These are phyloP conservation scores for Linaria vulgaris DNA, from an alignment of 257 asterid genomes.

Conservation along the genomic window DNA sequence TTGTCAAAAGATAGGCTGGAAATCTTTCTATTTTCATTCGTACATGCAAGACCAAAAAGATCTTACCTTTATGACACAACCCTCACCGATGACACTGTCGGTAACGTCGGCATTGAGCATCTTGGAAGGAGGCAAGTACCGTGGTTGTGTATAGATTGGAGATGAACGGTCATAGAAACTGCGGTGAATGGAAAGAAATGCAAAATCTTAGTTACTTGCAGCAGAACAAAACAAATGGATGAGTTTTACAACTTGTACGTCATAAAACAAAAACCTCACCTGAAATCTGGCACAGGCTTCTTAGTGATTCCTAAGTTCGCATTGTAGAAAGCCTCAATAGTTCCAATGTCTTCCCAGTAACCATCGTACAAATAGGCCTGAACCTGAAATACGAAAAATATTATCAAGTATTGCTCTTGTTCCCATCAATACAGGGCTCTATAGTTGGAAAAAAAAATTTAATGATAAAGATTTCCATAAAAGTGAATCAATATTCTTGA, in stretches of 20 bases:
- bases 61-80: constrained; percentile 88
- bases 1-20: too few species aligned
- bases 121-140: constrained; percentile 94
- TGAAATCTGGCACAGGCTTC: constrained; percentile 93
- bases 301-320: constrained; percentile 93
- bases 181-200: constrained; percentile 30
- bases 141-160: constrained; percentile 95
- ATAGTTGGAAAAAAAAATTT: too few species aligned
- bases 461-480: too few species aligned
- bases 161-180: constrained; percentile 96
- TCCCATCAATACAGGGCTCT: too few species aligned
- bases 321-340: constrained; percentile 95
- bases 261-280: constrained; percentile 33
- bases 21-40: too few species aligned
- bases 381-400: too few species aligned
- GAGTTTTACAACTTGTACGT: constrained; percentile 9
- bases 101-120: constrained; percentile 98
- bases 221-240: neutral
- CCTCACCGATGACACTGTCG: constrained; percentile 94
- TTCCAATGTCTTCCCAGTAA: constrained; percentile 98
- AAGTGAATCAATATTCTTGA: too few species aligned
- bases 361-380: constrained; percentile 96
- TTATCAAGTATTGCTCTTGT: too few species aligned
- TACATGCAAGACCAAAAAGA: too few species aligned
- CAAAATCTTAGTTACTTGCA: constrained; percentile 22